Base-by-base conservation (phyloP, 1,284 basidiomycete species). In the Ceratobasidium sp. region DNA sequence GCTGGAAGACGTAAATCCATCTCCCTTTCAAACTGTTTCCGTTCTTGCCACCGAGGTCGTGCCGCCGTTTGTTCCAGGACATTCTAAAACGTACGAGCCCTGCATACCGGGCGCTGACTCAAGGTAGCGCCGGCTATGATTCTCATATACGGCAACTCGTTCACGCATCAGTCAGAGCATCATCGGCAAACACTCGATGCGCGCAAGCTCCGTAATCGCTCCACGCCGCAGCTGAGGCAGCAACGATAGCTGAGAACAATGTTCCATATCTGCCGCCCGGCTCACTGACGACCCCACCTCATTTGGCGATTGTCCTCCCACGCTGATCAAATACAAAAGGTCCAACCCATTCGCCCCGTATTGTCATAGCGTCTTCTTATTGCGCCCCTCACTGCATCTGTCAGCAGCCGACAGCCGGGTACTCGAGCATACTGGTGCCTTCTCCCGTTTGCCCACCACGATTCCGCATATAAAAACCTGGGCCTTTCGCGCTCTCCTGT, bases 1-100 rank as follows among this genome's bases (percentile, higher is more conserved):
- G 84, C 60, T 68, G 81, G 79, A 81, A 80, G 74, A 62, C 65
- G 20, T 66, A 62, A 10, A 14, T 50, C 2, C 41, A 46, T 76
- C 16, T 16, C 60, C 46, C 46, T 35, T 70, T 41, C 35, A 57
- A 35, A 35, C 18, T 60, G 33, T n/a, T 16, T 59, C 52, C 38
- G 50, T 57, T 30, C 23, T 57, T 57, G 52, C 68, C 68, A 70
- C 52, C 33, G 68, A 70, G 50, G 23, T 52, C 66, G 33, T 18
- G 30, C 62, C 62, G 62, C 41, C 7, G 18, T 48, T 46, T 23
- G 46, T 65, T 65, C 62, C n/a, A 65, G n/a, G n/a, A 60, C 57
- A 14, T 60, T 60, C 57, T 33, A 60, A 60, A 35, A 16, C 27
- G 27, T 60, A 33, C 57, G 57, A 60, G 57, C 23, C 27, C n/a